Evolutionary conservation across 805 yeast species (phyloP), one percentile per base, ranked within the genome.

Genomic region (Barnettozyma californica): DNA sequence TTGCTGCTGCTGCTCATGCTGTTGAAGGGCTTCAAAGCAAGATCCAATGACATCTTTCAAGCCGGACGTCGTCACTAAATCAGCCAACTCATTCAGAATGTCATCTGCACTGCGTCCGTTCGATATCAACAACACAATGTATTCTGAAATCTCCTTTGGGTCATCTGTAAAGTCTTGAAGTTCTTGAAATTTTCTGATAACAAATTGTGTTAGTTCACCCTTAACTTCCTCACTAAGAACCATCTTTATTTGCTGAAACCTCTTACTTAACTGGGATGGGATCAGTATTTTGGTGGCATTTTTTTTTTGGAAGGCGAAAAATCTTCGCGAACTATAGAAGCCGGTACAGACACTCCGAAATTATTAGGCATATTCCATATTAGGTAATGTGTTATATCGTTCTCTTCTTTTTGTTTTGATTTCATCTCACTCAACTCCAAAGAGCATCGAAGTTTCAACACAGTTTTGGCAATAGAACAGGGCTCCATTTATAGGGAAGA

Each of bases 91-190:
- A 18, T 66, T 67, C 18, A 76, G 74, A 33, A 85, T 82, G 46
- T 81, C 85, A 16, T 70, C 73, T 11, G 83, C 76, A 6, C 80
- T 68, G 58, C 83, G 80, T 56, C 83, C 81, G 55, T 83, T 84
- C 13, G 83, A 81, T 52, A 86, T 83, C 63, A 86, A 69, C 40
- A 84, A 75, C n/a, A 81, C 75, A 48, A 86, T 80, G 59, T 78
- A 86, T 64, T 86, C 94, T 13, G 94, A 87, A 38, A 83, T 81
- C 56, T 82, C 84, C 41, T 68, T 71, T 23, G 76, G 72, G 57
- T 79, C 83, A 47, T 78, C 83, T 10, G 66, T 67, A 51, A 76
- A 67, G 50, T 71, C 72, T 7, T 64, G 65, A 23, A 75, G 52
- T 40, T 68, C 66, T 18, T 59, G 59, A 29, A 76, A 63, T 57